Conservation (phyloP, 805 yeast genomes). For the Yamadazyma paraphyllophila region DNA sequence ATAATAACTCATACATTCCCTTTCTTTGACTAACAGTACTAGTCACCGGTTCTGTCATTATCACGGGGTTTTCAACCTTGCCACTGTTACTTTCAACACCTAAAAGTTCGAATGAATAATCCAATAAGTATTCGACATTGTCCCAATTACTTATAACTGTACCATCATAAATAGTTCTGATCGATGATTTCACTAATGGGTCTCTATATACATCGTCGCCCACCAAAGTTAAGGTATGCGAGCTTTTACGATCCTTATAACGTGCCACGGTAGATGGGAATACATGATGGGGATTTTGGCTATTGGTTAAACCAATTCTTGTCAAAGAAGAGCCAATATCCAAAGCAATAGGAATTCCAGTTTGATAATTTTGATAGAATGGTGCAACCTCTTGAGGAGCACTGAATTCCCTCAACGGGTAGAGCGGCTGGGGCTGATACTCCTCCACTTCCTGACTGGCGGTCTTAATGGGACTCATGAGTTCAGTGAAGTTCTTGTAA, state of each 20-base stretch:
- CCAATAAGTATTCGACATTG: constrained; percentile 74
- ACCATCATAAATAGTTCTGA: constrained; percentile 85
- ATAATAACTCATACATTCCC: constrained; percentile 76
- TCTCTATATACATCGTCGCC: constrained; percentile 84
- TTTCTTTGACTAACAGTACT: constrained; percentile 67
- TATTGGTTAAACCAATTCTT: constrained; percentile 57
- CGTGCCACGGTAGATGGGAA: constrained; percentile 71
- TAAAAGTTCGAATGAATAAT: constrained; percentile 77
- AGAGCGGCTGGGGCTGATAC: constrained; percentile 42
- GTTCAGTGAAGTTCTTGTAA: too few species aligned
- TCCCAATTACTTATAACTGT: constrained; percentile 91
- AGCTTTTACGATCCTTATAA: constrained; percentile 74
- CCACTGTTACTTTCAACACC: constrained; percentile 53
- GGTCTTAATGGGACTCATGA: constrained; percentile 5
- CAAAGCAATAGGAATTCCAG: constrained; percentile 75
- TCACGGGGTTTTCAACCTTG: constrained; percentile 70
- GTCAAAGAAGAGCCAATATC: constrained; percentile 74
- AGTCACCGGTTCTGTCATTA: constrained; percentile 77
- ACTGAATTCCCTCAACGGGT: constrained; percentile 41
- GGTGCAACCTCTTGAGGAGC: constrained; percentile 44
- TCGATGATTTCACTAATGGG: constrained; percentile 60
- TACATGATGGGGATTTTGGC: constrained; percentile 50
- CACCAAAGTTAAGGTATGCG: constrained; percentile 60
- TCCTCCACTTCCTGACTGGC: constrained; percentile 16
- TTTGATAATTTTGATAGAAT: constrained; percentile 45